Evolutionary conservation across 2,329 filamentous ascomycete genomes (phyloP).

Genomic region (Cercospora zeina): DNA sequence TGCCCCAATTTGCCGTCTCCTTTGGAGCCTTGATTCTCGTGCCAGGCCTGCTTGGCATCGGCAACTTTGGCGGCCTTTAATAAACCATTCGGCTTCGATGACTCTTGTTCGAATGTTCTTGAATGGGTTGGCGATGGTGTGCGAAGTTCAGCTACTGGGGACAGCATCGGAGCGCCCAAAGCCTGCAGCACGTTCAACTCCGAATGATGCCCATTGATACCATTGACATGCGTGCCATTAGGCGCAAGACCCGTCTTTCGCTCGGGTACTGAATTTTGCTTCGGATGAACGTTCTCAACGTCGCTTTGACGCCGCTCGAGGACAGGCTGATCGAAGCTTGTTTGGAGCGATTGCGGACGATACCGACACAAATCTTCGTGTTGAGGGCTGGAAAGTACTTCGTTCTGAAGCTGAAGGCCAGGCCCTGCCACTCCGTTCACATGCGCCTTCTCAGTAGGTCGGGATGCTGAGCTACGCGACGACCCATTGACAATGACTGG

Average conservation of each 20-base stretch:
- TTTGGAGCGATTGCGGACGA: conserved; percentile 18
- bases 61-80: conserved; percentile 35
- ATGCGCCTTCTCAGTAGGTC: conserved; percentile 16
- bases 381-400: conserved; percentile 10
- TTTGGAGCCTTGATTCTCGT: conserved; percentile 29
- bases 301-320: conserved; percentile 4
- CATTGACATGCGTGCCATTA: conserved; percentile 31
- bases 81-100: conserved; percentile 34
- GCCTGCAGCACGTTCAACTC: conserved; percentile 19
- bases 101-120: conserved; percentile 54
- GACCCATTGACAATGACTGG: conserved; percentile 49
- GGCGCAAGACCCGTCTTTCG: conserved; percentile 29
- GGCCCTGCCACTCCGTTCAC: conserved; percentile 25
- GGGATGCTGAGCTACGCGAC: conserved; percentile 25
- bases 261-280: conserved; percentile 24
- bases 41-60: conserved; percentile 33
- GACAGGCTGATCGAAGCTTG: conserved; percentile 12
- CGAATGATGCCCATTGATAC: conserved; percentile 25
- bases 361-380: conserved; percentile 18
- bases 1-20: conserved; percentile 23
- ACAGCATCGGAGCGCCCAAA: conserved; percentile 53
- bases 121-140: conserved; percentile 67
- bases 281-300: conserved; percentile 24
- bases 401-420: conserved; percentile 22
- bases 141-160: conserved; percentile 72